phyloP scores from a whole-genome alignment of 768 basidiomycete genomes.

The Fomitopsis serialis region DNA sequence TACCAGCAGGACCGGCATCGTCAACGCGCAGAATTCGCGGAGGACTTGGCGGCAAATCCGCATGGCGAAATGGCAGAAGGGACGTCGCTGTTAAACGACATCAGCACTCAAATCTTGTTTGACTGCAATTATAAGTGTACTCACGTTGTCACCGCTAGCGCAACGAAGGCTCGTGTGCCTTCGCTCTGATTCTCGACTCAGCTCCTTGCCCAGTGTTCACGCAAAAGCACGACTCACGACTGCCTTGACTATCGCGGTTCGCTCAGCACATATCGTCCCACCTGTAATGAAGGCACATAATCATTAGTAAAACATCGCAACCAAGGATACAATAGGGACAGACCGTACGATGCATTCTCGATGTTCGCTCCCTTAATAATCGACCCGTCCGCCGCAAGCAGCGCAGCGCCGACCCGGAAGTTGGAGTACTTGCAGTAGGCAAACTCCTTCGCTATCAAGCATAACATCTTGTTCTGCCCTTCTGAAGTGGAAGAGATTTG shows the following conservation, averaged over 20 bases:
- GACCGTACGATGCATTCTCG: conserved; percentile 92
- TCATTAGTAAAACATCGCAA: not conserved
- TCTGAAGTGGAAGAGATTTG: not conserved
- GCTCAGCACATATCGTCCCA: conserved; percentile 88
- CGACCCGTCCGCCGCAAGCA: conserved; percentile 62
- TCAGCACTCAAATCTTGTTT: no score
- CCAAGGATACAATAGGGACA: no score
- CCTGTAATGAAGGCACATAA: conserved; percentile 39
- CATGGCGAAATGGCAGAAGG: conserved; percentile 71
- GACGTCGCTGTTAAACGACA: conserved; percentile 77
- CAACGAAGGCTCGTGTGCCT: conserved; percentile 63
- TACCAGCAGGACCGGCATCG: conserved; percentile 70
- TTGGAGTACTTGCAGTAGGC: conserved; percentile 86
- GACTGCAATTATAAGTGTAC: no score
- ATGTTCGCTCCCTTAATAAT: conserved; percentile 87
- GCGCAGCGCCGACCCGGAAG: conserved; percentile 88
- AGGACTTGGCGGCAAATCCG: conserved; percentile 92
- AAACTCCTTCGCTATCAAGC: conserved; percentile 51
- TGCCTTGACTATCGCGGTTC: conserved; percentile 93
- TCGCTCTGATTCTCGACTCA: conserved; percentile 69
- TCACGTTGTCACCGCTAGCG: conserved; percentile 77
- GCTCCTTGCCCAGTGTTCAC: not conserved
- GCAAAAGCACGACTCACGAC: conserved; percentile 48
- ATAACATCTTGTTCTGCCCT: not conserved
- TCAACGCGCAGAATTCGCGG: conserved; percentile 75